Evolutionary conservation across 1,284 basidiomycete genomes (phyloP), one percentile per base, ranked within the genome.

Genomic region (Malassezia cuniculi): DNA sequence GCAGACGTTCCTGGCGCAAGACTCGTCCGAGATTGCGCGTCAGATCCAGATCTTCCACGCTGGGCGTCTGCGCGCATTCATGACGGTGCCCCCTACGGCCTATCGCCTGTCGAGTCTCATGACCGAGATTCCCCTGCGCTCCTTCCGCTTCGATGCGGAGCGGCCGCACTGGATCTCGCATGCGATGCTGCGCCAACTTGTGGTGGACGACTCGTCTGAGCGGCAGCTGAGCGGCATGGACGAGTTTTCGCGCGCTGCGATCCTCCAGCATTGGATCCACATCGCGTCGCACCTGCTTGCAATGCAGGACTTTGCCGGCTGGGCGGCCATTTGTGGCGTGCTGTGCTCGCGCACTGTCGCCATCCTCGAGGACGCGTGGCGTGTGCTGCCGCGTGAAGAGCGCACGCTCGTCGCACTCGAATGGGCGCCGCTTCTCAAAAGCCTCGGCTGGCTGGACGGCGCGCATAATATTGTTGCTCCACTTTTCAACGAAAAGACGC

Each of bases 231-330:
- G 21, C 6, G 35, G 33, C 36, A 52, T 36, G 30, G 50, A 16
- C 42, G 19, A 54, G 22, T n/a, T n/a, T n/a, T n/a, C n/a, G n/a
- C 57, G 60, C 17, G 63, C 56, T 11, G 42, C 50, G 5, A 39
- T 66, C 15, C 49, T 66, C 19, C 49, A 54, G 19, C 63, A 65
- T 27, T 66, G 63, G 63, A 57, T 60, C 24, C 52, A 54, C 18
- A 39, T 65, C 33, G 59, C 50, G n/a, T 50, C 46, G 6, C 54
- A 47, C 28, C 44, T 61, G 6, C 47, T 54, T 18, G 46, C 37
- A 3, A 35, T 52, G 4, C 50, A 53, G 14, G 60, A 65, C 29
- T 15, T 60, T 4, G 51, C 54, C 1, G 61, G 56, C 20, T 66
- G 63, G 63, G 38, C 53, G 22, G 61, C 63, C 11, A 48, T 66